These are phyloP conservation scores for Uronychia setigera DNA, from an alignment of 73 alveolate species.

Conservation along the genomic window DNA sequence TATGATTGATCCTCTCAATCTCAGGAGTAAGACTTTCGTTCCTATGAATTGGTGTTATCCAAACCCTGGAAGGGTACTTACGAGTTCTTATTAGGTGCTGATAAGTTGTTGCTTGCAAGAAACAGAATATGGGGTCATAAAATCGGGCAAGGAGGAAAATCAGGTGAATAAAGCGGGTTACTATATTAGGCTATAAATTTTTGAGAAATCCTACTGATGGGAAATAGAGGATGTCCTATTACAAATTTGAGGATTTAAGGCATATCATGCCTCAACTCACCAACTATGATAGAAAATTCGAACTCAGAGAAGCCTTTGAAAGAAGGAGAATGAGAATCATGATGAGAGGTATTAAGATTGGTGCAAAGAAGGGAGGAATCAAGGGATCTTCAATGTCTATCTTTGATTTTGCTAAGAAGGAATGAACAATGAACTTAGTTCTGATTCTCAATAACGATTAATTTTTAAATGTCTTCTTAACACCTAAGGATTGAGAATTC, in stretches of 20 bases:
- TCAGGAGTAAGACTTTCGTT: too few relatives aligned
- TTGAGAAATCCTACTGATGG: slow-evolving; percentile 5
- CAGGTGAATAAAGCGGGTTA: slow-evolving; percentile 32
- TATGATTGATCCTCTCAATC: too few relatives aligned
- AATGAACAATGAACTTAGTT: too few relatives aligned
- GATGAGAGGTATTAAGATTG: slow-evolving; percentile 79
- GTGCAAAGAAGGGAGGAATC: slow-evolving; percentile 63
- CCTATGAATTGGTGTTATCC: too few relatives aligned
- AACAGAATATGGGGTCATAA: slow-evolving; percentile 72
- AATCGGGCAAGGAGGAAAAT: slow-evolving; percentile 59
- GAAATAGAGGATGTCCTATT: slow-evolving; percentile 7
- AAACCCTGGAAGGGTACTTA: too few relatives aligned
- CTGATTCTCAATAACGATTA: too few relatives aligned
- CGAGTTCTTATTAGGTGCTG: too few relatives aligned
- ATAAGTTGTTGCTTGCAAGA: slow-evolving; percentile 59
- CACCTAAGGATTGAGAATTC: too few relatives aligned
- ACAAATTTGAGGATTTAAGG: slow-evolving; percentile 39
- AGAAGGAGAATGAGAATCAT: slow-evolving; percentile 56
- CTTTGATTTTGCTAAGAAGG: too few relatives aligned
- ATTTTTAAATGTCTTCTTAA: too few relatives aligned
- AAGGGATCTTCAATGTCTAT: slow-evolving; percentile 45
- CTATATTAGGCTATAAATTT: slow-evolving; percentile 16
- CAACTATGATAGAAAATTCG: slow-evolving; percentile 40
- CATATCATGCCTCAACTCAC: slow-evolving; percentile 52
- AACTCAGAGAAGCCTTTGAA: slow-evolving; percentile 33